phyloP scores from a whole-genome alignment of 2,329 filamentous ascomycete genomes.

The Diaporthe longicolla region DNA sequence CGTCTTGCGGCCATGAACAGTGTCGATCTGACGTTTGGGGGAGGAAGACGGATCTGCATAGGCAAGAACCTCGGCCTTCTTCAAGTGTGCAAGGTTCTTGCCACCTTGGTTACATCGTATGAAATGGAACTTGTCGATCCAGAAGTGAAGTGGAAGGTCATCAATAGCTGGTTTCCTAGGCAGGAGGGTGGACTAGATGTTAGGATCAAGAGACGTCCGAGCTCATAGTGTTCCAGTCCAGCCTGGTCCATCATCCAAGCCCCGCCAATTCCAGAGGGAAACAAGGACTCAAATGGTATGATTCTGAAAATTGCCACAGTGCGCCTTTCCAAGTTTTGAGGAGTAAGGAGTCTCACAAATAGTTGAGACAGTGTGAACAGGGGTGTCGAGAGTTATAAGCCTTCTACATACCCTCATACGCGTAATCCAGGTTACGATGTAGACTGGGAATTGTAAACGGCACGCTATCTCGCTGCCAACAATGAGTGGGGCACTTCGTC shows the following conservation, averaged over 20 bases:
- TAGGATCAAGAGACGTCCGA: conserved; percentile 12
- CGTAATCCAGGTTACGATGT: neutral
- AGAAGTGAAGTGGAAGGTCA: conserved; percentile 4
- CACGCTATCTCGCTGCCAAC: neutral
- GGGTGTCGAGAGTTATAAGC: neutral
- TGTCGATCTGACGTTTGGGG: conserved; percentile 79
- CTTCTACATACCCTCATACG: neutral
- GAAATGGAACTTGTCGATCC: conserved; percentile 57
- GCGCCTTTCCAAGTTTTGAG: too few species aligned
- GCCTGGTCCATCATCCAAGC: too few species aligned
- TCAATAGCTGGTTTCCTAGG: conserved; percentile 33
- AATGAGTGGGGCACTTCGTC: too few species aligned
- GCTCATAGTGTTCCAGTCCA: neutral
- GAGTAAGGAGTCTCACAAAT: neutral
- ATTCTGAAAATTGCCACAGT: too few species aligned
- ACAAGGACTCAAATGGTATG: neutral
- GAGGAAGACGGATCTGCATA: conserved; percentile 78
- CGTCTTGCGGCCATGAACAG: conserved; percentile 76
- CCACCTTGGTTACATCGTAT: conserved; percentile 73
- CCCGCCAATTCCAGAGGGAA: too few species aligned
- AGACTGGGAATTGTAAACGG: neutral
- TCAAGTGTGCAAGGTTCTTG: conserved; percentile 75
- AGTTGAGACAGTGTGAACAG: neutral
- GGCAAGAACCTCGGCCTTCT: conserved; percentile 76
- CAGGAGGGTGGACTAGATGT: conserved; percentile 32